Conservation (phyloP, 257 asterid species). For the Verbena officinalis region DNA sequence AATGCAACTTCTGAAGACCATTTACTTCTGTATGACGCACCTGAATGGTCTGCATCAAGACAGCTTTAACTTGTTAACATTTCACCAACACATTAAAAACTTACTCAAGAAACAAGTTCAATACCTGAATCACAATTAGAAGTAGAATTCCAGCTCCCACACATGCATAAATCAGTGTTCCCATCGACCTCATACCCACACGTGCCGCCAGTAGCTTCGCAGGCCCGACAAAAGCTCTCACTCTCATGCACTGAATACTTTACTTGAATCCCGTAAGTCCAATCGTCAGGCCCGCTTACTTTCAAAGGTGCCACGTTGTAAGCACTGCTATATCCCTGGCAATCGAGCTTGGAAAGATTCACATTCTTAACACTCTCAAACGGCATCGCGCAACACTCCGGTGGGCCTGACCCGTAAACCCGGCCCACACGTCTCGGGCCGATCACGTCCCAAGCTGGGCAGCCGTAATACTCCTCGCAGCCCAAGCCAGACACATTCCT, state of each 20-base stretch:
- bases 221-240: slow-evolving; percentile 70
- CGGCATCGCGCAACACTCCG: slow-evolving; percentile 75
- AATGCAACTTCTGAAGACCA: slow-evolving; percentile 33
- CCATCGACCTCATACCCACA: slow-evolving; percentile 68
- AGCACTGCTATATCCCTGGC: slow-evolving; percentile 96
- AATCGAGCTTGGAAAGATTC: slow-evolving; percentile 74
- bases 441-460: slow-evolving; percentile 81
- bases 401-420: slow-evolving; percentile 73
- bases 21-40: slow-evolving; percentile 30
- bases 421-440: slow-evolving; percentile 46
- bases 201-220: slow-evolving; percentile 89
- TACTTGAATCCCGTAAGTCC: slow-evolving; percentile 90
- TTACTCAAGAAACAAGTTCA: neutral
- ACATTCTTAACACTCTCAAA: slow-evolving; percentile 57
- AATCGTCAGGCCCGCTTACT: slow-evolving; percentile 63
- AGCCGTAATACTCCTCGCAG: slow-evolving; percentile 79
- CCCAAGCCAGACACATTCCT: slow-evolving; percentile 87
- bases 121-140: slow-evolving; percentile 85
- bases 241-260: slow-evolving; percentile 60
- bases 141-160: slow-evolving; percentile 85
- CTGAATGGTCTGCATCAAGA: slow-evolving; percentile 40
- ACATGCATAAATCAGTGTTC: slow-evolving; percentile 63
- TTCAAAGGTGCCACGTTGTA: slow-evolving; percentile 80
- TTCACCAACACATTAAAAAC: neutral
- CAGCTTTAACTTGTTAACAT: too few species aligned